Conservation (phyloP, 805 yeast species). For the Scheffersomyces coipomensis region DNA sequence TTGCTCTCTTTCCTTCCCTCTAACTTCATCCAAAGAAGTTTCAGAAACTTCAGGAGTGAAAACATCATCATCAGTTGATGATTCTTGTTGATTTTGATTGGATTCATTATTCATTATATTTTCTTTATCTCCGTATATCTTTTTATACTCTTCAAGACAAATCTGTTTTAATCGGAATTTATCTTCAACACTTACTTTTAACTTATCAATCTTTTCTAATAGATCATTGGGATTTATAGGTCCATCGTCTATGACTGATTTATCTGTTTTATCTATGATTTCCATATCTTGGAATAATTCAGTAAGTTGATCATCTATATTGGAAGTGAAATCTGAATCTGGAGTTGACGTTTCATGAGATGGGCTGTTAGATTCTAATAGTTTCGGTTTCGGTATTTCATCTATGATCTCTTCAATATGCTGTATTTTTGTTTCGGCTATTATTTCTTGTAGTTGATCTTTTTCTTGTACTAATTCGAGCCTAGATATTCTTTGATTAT, state of each 20-base stretch:
- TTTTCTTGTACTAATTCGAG: not conserved
- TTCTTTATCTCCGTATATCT: slow-evolving; percentile 8
- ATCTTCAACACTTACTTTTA: slow-evolving; percentile 26
- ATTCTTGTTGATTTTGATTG: not conserved
- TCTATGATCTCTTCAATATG: slow-evolving; percentile 2
- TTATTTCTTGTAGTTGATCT: not conserved
- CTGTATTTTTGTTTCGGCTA: not conserved
- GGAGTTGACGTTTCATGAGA: too few relatives aligned
- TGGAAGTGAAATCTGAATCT: not conserved
- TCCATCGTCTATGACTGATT: slow-evolving; percentile 2
- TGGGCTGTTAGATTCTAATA: too few relatives aligned
- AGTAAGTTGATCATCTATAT: slow-evolving; percentile 16
- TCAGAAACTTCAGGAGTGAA: not conserved
- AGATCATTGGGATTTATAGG: slow-evolving; percentile 16
- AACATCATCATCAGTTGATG: not conserved
- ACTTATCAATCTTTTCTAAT: slow-evolving; percentile 22
- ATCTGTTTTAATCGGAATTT: slow-evolving; percentile 23
- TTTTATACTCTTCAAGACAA: slow-evolving; percentile 16
- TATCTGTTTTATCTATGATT: slow-evolving; percentile 30
- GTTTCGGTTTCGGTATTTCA: too few relatives aligned
- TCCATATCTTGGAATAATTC: slow-evolving; percentile 38
- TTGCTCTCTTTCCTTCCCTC: slow-evolving; percentile 1
- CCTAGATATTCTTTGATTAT: slow-evolving; percentile 10
- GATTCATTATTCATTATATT: not conserved
- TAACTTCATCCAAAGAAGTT: not conserved